These are phyloP conservation scores for Candida tibetensis DNA, from an alignment of 805 yeast genomes.

Conservation along the genomic window DNA sequence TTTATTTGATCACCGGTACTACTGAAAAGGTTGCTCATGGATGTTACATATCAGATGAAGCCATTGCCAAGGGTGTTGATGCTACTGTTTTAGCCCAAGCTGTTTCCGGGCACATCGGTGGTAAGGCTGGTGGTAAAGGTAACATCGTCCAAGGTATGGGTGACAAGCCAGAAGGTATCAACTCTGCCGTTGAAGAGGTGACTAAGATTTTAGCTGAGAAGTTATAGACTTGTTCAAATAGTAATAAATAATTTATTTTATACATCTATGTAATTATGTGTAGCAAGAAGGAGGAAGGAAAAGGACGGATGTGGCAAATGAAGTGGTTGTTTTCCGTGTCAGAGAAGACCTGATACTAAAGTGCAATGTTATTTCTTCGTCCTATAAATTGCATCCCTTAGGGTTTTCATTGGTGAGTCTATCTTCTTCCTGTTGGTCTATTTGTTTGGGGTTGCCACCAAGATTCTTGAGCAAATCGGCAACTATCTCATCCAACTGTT, in stretches of 20 bases:
- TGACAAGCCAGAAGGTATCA: slow-evolving; percentile 66
- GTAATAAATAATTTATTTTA: too few relatives aligned
- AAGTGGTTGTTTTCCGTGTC: too few relatives aligned
- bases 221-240: slow-evolving; percentile 41
- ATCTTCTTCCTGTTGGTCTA: slow-evolving; percentile 56
- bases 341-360: too few relatives aligned
- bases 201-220: slow-evolving; percentile 59
- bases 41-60: slow-evolving; percentile 75
- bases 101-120: slow-evolving; percentile 79
- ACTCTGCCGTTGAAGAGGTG: slow-evolving; percentile 71
- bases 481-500: slow-evolving; percentile 44
- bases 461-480: slow-evolving; percentile 44
- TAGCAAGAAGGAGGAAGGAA: too few relatives aligned
- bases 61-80: slow-evolving; percentile 65
- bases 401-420: slow-evolving; percentile 29
- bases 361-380: too few relatives aligned
- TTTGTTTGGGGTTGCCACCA: slow-evolving; percentile 51
- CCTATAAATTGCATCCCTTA: not conserved
- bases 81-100: slow-evolving; percentile 72
- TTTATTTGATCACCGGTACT: slow-evolving; percentile 76
- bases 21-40: slow-evolving; percentile 89
- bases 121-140: slow-evolving; percentile 98
- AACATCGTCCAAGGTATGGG: slow-evolving; percentile 97
- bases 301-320: too few relatives aligned
- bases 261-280: too few relatives aligned